phyloP scores from a whole-genome alignment of 2,329 filamentous ascomycete genomes.

The Furcasterigmium sp. region DNA sequence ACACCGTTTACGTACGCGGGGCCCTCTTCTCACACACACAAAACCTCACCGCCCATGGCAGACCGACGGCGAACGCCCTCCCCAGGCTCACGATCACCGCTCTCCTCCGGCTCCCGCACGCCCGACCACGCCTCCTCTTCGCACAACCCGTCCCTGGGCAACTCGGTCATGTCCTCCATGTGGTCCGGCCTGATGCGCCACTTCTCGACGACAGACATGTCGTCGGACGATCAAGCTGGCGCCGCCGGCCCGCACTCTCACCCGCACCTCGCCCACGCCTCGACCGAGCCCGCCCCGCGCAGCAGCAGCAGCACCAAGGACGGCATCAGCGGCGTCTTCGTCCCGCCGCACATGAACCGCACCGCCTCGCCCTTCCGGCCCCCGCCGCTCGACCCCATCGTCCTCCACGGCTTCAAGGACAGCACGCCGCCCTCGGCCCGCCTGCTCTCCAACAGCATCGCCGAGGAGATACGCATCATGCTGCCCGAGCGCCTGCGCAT shows the following conservation, averaged over 20 bases:
- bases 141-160: slow-evolving; percentile 20
- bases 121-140: slow-evolving; percentile 19
- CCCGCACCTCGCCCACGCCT: slow-evolving; percentile 17
- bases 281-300: slow-evolving; percentile 12
- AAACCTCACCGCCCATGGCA: neutral
- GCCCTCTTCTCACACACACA: neutral
- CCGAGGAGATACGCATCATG: slow-evolving; percentile 89
- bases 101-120: slow-evolving; percentile 18
- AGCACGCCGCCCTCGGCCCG: slow-evolving; percentile 55
- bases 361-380: slow-evolving; percentile 77
- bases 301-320: no score
- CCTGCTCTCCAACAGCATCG: slow-evolving; percentile 67
- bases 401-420: slow-evolving; percentile 59
- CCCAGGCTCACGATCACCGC: slow-evolving; percentile 9
- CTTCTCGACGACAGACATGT: slow-evolving; percentile 46
- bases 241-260: slow-evolving; percentile 12
- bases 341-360: slow-evolving; percentile 47
- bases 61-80: neutral
- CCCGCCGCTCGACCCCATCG: slow-evolving; percentile 78
- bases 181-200: slow-evolving; percentile 63
- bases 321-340: slow-evolving; percentile 55
- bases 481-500: slow-evolving; percentile 83
- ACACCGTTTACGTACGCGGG: no score
- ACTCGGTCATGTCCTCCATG: slow-evolving; percentile 30
- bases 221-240: slow-evolving; percentile 17